These are phyloP conservation scores for Neonectria coccinea DNA, from an alignment of 2,329 filamentous ascomycete genomes.

Conservation along the genomic window DNA sequence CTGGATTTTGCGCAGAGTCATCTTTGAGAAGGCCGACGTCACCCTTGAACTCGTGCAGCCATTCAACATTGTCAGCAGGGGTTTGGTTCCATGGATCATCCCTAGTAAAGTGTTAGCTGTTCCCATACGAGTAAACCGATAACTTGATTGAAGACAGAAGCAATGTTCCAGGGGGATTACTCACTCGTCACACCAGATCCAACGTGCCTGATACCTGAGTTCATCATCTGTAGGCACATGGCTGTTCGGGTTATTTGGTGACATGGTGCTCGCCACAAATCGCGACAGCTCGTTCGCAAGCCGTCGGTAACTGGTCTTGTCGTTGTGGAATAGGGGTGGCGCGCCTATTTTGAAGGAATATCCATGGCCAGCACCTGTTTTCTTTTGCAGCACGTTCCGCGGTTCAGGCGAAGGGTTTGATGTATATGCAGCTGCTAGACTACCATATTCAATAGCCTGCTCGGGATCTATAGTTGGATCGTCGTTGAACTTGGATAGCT, in stretches of 20 bases:
- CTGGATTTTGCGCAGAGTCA: background rate
- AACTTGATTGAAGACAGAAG: background rate
- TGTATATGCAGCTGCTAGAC: background rate
- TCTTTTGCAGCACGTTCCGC: too few species aligned
- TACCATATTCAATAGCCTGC: background rate
- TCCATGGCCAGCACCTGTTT: background rate
- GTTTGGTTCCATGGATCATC: conserved; percentile 30
- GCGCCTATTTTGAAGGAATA: background rate
- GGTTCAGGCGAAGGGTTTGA: background rate
- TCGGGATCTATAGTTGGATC: background rate
- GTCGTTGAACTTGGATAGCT: background rate
- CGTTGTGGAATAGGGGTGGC: conserved; percentile 36
- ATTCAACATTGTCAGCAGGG: background rate
- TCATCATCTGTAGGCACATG: conserved; percentile 37
- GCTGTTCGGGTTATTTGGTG: conserved; percentile 35
- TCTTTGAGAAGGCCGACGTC: background rate
- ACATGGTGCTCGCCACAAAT: conserved; percentile 38
- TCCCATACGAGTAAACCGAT: rapidly evolving
- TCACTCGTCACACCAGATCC: conserved; percentile 39
- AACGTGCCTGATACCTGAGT: conserved; percentile 34
- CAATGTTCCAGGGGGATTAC: background rate
- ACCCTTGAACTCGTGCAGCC: background rate
- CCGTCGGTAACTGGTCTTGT: conserved; percentile 37
- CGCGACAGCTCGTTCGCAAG: conserved; percentile 31
- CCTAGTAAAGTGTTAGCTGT: conserved; percentile 18